These are phyloP conservation scores for Penicillium coffeae DNA, from an alignment of 495 filamentous ascomycete species.

Conservation along the genomic window DNA sequence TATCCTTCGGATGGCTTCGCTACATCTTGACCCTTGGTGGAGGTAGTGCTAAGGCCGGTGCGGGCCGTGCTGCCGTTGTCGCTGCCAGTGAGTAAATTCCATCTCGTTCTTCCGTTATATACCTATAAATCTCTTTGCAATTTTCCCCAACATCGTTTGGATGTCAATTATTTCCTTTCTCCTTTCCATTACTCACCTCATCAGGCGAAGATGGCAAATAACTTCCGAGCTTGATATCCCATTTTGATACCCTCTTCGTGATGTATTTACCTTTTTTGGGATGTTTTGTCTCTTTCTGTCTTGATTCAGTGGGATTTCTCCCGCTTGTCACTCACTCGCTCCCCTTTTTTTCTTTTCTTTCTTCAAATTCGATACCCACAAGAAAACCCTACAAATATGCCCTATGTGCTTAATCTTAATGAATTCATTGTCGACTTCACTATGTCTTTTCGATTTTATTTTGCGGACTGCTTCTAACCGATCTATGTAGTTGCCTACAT, in stretches of 20 bases:
- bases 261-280: not conserved
- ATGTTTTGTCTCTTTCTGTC: slow-evolving; percentile 1
- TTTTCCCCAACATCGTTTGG: slow-evolving; percentile 7
- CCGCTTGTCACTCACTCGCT: slow-evolving; percentile 2
- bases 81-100: slow-evolving; percentile 43
- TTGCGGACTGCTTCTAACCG: slow-evolving; percentile 17
- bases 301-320: not conserved
- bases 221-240: not conserved
- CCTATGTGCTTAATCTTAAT: slow-evolving; percentile 19
- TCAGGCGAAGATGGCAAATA: slow-evolving; percentile 12
- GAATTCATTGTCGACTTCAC: not conserved
- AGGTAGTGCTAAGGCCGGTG: slow-evolving; percentile 36
- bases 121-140: slow-evolving; percentile 1
- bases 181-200: slow-evolving; percentile 4
- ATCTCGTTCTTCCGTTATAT: too few relatives aligned
- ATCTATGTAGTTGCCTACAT: slow-evolving; percentile 35
- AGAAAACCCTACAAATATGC: slow-evolving; percentile 7
- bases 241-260: not conserved
- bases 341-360: slow-evolving; percentile 4
- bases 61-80: slow-evolving; percentile 37
- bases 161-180: slow-evolving; percentile 3
- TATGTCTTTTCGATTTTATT: too few relatives aligned
- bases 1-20: slow-evolving; percentile 45
- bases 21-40: slow-evolving; percentile 46
- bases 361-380: slow-evolving; percentile 4